Evolutionary conservation across 495 filamentous ascomycete species (phyloP).

Genomic region (Hyaloscypha finlandica): DNA sequence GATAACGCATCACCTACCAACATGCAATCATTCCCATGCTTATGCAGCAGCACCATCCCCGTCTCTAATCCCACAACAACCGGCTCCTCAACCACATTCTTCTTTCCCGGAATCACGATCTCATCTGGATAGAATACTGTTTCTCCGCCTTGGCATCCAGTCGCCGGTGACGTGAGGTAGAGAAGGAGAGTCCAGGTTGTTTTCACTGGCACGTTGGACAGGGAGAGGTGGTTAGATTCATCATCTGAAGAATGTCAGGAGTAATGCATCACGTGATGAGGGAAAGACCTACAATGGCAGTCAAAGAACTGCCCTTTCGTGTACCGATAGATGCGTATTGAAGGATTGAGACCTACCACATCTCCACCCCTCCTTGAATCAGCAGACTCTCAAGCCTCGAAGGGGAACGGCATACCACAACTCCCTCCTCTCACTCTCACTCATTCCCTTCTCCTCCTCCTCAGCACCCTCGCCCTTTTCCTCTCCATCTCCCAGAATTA

Average conservation of each 20-base stretch:
- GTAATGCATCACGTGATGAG: conserved; percentile 6
- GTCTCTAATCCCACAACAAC: conserved; percentile 72
- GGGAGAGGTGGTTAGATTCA: conserved; percentile 69
- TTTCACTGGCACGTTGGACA: conserved; percentile 59
- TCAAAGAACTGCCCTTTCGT: conserved; percentile 84
- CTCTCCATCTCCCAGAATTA: conserved; percentile 37
- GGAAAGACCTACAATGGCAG: conserved; percentile 67
- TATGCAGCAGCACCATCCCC: conserved; percentile 84
- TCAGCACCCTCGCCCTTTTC: conserved; percentile 25
- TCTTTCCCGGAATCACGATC: conserved; percentile 41
- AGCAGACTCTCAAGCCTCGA: background rate
- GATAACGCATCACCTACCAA: conserved; percentile 40
- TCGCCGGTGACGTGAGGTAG: conserved; percentile 72
- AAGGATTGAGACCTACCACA: conserved; percentile 82
- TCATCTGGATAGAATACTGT: conserved; percentile 84
- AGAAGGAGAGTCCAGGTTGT: conserved; percentile 94
- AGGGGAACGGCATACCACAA: conserved; percentile 36
- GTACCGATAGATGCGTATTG: conserved; percentile 93
- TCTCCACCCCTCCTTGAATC: conserved; percentile 70
- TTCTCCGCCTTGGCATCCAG: conserved; percentile 77
- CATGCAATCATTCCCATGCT: conserved; percentile 86
- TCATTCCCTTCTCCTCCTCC: conserved; percentile 23
- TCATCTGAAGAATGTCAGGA: conserved; percentile 56
- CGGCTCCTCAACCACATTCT: conserved; percentile 49
- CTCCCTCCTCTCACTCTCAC: conserved; percentile 34